Evolutionary conservation across 371 early-diverging fungal genomes (phyloP).

Genomic region (Mucor racemosus): DNA sequence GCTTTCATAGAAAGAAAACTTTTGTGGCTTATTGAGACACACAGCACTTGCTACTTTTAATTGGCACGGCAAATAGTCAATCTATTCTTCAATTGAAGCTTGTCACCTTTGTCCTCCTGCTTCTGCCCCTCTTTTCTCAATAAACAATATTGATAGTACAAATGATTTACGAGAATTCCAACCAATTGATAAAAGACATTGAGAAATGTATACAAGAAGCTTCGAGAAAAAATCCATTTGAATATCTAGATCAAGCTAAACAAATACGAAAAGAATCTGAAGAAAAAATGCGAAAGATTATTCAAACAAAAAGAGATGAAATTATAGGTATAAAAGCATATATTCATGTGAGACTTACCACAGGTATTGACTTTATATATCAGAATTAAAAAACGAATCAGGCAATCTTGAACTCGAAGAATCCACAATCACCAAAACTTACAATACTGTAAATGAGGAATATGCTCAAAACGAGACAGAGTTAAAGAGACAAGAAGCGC

Average conservation of each 20-base stretch:
- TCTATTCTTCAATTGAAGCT: not conserved
- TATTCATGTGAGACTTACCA: not conserved
- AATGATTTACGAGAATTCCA: not conserved
- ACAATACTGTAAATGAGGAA: not conserved
- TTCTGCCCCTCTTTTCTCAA: not conserved
- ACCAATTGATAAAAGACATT: not conserved
- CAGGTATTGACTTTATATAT: no score
- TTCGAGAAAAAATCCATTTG: not conserved
- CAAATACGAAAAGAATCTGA: no score
- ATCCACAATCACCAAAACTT: not conserved
- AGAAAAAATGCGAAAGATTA: no score
- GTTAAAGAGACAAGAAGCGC: not conserved
- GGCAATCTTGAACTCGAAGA: not conserved
- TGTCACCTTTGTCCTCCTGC: not conserved
- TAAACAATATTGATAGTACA: no score
- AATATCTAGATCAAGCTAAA: no score
- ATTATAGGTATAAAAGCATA: not conserved
- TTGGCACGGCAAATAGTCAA: not conserved
- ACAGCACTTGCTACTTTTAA: not conserved
- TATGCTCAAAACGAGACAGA: not conserved
- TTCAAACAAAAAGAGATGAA: not conserved
- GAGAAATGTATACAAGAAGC: not conserved
- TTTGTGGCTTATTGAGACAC: constrained; percentile 13
- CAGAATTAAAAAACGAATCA: not conserved
- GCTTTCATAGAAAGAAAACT: constrained; percentile 5